Evolutionary conservation across 2,329 filamentous ascomycete species (phyloP), one percentile per base, ranked within the genome.

Genomic region (Fusarium sp.): DNA sequence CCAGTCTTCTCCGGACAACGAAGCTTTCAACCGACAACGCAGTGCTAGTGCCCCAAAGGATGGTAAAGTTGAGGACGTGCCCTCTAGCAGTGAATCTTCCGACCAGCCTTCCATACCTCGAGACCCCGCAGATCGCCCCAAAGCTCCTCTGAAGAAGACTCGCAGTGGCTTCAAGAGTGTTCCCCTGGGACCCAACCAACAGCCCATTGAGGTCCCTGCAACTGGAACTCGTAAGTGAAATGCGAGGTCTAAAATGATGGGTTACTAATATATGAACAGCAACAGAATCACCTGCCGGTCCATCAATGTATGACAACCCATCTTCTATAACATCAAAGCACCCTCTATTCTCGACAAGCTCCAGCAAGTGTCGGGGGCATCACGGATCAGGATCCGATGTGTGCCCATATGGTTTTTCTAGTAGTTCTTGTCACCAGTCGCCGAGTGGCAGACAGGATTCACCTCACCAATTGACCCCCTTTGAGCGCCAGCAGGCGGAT

Each of bases 281-380:
- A 34, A 55, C 64, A 26, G 61, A 61, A 52, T 41, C 61, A 38
- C 42, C 59, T 34, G 70, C 72, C 28, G 73, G 73, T 36, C 75
- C 78, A 61, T 79, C 80, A 77, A 80, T 82, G 82, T 85, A 85
- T 77, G 82, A 64, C 68, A 55, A 58, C 55, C 36, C 57, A 64
- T 60, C 53, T 64, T 60, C 44, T 58, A 61, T 72, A 53, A 58
- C 60, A 53, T 41, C 51, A 45, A 60, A 60, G 11, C 45, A 58
- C 44, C 44, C 43, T 41, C 26, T 56, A 11, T 35, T 51, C 39
- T 55, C 40, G 53, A 57, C 45, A 54, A 58, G 49, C 26, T 61
- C 40, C 53, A 51, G 48, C 52, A 47, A 62, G 44, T 59, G 47
- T 61, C 38, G 40, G 26, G 42, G 48, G 32, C 31, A 59, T 26